phyloP scores from a whole-genome alignment of 225 moss, liverwort and hornwort species.

The Antitrichia curtipendula region DNA sequence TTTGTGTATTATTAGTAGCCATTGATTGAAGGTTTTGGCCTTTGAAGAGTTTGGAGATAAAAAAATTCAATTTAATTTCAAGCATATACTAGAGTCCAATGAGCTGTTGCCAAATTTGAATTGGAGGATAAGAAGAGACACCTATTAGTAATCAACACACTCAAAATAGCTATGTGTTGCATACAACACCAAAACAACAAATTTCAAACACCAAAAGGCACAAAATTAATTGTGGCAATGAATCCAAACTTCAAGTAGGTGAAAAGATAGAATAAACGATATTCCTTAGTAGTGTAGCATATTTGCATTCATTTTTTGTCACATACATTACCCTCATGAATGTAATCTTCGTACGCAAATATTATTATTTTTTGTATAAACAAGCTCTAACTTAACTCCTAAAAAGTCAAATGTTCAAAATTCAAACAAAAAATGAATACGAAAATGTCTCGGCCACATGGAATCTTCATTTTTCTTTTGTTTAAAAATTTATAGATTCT shows the following conservation, averaged over 20 bases:
- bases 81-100: accelerated
- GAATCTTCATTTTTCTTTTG: not conserved
- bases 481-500: not conserved
- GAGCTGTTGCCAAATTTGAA: not conserved
- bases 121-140: not conserved
- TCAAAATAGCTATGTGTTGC: not conserved
- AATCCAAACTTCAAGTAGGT: not conserved
- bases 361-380: too few relatives aligned
- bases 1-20: accelerated
- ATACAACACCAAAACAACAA: not conserved
- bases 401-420: accelerated
- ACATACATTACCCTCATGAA: accelerated
- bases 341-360: not conserved
- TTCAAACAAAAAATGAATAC: not conserved
- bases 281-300: not conserved
- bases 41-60: not conserved
- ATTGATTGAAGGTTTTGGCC: not conserved
- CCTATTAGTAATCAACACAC: accelerated
- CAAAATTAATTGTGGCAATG: too few relatives aligned
- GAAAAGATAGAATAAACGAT: not conserved
- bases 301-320: not conserved
- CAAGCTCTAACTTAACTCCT: accelerated
- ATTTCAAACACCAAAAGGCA: not conserved
- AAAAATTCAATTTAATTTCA: not conserved
- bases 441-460: accelerated